Conservation (phyloP, 768 basidiomycete species). For the Lepiota venenata region DNA sequence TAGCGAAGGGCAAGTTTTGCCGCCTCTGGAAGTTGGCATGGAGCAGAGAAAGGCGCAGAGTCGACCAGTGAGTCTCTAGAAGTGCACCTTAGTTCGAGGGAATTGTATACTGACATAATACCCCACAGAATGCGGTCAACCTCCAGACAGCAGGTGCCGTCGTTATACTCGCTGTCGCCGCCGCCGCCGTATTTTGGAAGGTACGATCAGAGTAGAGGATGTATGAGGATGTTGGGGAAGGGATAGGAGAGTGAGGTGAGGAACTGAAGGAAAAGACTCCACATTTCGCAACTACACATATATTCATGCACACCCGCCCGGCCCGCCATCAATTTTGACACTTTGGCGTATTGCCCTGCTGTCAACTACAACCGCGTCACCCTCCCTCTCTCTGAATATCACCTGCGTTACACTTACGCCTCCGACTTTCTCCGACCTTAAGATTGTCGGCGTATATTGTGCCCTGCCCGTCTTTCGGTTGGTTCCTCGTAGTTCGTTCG, state of each 20-base stretch:
- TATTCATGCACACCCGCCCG: no score
- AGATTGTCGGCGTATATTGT: no score
- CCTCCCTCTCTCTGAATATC: no score
- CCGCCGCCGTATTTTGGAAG: conserved; percentile 72
- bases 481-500: no score
- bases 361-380: no score
- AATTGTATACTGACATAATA: neutral
- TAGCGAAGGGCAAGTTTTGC: neutral
- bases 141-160: conserved; percentile 61
- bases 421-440: no score
- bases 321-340: no score
- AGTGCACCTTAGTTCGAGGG: conserved; percentile 3
- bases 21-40: neutral
- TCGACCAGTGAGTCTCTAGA: conserved; percentile 14
- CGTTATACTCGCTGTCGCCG: conserved; percentile 61
- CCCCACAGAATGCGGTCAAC: conserved; percentile 28
- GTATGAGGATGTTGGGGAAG: neutral
- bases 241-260: neutral
- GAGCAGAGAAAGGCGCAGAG: neutral
- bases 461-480: no score
- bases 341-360: no score
- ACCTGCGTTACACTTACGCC: no score
- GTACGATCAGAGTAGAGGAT: conserved; percentile 42
- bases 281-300: no score
- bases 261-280: neutral